Evolutionary conservation across 768 basidiomycete species (phyloP).

Genomic region (Pleurotus djamor): DNA sequence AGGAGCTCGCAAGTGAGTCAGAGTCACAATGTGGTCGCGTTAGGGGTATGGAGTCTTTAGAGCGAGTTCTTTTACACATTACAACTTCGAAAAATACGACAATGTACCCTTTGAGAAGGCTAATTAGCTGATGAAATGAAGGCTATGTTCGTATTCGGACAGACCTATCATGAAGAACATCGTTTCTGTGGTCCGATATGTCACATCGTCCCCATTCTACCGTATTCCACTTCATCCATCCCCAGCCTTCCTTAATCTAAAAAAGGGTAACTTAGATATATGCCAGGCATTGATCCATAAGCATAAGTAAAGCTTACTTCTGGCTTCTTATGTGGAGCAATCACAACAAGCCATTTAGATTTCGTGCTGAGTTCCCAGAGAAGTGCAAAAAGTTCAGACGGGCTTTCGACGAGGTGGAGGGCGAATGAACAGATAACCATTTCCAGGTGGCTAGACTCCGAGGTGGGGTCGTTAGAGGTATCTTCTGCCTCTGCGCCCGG

Average conservation of each 20-base stretch:
- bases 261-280: background rate
- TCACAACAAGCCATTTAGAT: conserved; percentile 61
- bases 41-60: too few relatives aligned
- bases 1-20: background rate
- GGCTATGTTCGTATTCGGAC: conserved; percentile 4
- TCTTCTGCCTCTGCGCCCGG: background rate
- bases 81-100: conserved; percentile 48
- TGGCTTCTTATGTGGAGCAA: conserved; percentile 77
- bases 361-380: conserved; percentile 64
- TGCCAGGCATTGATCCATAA: background rate
- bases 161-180: conserved; percentile 49
- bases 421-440: conserved; percentile 76
- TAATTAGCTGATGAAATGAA: background rate
- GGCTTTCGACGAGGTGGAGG: conserved; percentile 60
- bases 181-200: conserved; percentile 38
- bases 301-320: conserved; percentile 38
- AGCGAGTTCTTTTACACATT: conserved; percentile 26
- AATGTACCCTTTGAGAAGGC: conserved; percentile 38
- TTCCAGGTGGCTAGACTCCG: conserved; percentile 32
- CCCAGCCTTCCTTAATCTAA: conserved; percentile 67
- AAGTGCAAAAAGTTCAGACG: conserved; percentile 62
- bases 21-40: too few relatives aligned
- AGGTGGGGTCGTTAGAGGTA: background rate
- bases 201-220: conserved; percentile 40
- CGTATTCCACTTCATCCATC: conserved; percentile 62